These are phyloP conservation scores for Hygrocybe punicea DNA, from an alignment of 768 basidiomycete species.

Conservation along the genomic window DNA sequence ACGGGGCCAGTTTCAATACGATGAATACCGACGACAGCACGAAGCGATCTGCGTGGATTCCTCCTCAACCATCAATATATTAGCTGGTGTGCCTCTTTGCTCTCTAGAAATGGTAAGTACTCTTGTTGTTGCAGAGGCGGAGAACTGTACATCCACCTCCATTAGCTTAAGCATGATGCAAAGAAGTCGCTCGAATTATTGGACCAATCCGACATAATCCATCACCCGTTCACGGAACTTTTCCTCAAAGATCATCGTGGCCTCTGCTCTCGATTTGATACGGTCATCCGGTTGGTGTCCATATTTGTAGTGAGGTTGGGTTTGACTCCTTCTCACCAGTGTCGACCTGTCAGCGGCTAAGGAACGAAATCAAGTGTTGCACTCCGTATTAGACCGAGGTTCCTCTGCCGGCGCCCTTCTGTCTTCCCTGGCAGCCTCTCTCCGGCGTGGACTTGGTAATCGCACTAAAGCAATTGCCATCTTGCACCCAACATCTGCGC, in stretches of 20 bases:
- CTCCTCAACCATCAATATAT: slow-evolving; percentile 69
- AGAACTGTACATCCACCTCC: slow-evolving; percentile 3
- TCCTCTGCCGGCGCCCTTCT: slow-evolving; percentile 56
- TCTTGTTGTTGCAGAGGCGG: neutral
- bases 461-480: slow-evolving; percentile 65
- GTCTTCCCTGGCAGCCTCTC: slow-evolving; percentile 45
- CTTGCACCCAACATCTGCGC: slow-evolving; percentile 48
- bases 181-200: slow-evolving; percentile 64
- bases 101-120: slow-evolving; percentile 71
- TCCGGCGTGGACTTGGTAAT: slow-evolving; percentile 68
- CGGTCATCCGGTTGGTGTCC: slow-evolving; percentile 52
- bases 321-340: slow-evolving; percentile 32
- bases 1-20: slow-evolving; percentile 48
- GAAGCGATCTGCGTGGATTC: slow-evolving; percentile 74
- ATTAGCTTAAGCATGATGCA: slow-evolving; percentile 74
- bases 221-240: slow-evolving; percentile 64
- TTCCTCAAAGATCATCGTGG: slow-evolving; percentile 74
- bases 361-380: slow-evolving; percentile 42
- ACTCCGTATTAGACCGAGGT: slow-evolving; percentile 55
- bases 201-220: slow-evolving; percentile 42
- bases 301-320: neutral
- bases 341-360: slow-evolving; percentile 54
- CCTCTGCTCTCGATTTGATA: slow-evolving; percentile 67
- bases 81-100: slow-evolving; percentile 69
- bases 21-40: slow-evolving; percentile 51